Conservation (phyloP, 371 early-diverging fungal genomes). For the Dentiscutata heterogama region DNA sequence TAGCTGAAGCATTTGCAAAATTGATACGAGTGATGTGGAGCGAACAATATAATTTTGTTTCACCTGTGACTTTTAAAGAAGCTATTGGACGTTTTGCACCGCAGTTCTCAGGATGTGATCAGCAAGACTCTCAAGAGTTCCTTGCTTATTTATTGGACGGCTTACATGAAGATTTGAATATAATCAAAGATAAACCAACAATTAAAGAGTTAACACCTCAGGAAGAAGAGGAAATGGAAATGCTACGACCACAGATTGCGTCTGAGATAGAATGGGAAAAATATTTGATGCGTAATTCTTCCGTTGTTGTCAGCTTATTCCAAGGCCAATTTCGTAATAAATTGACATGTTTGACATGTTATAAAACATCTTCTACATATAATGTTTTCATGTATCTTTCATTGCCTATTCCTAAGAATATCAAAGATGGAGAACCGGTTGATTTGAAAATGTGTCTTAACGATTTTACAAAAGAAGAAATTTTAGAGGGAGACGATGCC, state of each 20-base stretch:
- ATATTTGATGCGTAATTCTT: slow-evolving; percentile 81
- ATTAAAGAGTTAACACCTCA: slow-evolving; percentile 50
- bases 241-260: slow-evolving; percentile 57
- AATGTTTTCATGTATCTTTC: slow-evolving; percentile 94
- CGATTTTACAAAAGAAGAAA: slow-evolving; percentile 85
- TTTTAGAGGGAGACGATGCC: slow-evolving; percentile 88
- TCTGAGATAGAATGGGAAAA: slow-evolving; percentile 81
- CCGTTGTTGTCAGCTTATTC: slow-evolving; percentile 92
- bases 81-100: slow-evolving; percentile 72
- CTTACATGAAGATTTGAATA: slow-evolving; percentile 81
- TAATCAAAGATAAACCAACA: slow-evolving; percentile 38
- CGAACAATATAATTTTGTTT: slow-evolving; percentile 64
- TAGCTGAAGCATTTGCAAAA: slow-evolving; percentile 77
- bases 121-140: slow-evolving; percentile 89
- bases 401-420: slow-evolving; percentile 84
- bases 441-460: slow-evolving; percentile 87
- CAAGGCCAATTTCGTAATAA: slow-evolving; percentile 88
- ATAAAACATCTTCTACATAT: slow-evolving; percentile 89
- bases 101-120: slow-evolving; percentile 69
- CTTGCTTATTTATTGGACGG: slow-evolving; percentile 76
- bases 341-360: slow-evolving; percentile 86
- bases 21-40: slow-evolving; percentile 80
- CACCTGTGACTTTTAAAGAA: slow-evolving; percentile 64
- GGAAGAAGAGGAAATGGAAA: slow-evolving; percentile 54
- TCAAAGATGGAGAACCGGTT: slow-evolving; percentile 47